phyloP scores from a whole-genome alignment of 1,284 basidiomycete species.

The Microbotryomycetes sp. region DNA sequence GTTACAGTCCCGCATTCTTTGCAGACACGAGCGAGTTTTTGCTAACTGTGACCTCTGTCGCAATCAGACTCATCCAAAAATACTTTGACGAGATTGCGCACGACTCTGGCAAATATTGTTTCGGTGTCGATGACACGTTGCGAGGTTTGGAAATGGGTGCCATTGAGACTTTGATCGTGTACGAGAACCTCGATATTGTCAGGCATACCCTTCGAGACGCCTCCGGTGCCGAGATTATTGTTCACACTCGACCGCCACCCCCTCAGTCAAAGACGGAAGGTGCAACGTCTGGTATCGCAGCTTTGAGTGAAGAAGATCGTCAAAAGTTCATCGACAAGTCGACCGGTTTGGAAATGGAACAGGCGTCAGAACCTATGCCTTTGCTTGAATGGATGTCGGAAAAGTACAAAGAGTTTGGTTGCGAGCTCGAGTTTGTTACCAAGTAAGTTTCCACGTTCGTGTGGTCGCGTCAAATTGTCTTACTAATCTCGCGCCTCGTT shows the following conservation, averaged over 20 bases:
- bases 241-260: slow-evolving; percentile 51
- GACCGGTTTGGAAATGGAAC: slow-evolving; percentile 94
- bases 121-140: slow-evolving; percentile 94
- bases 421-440: slow-evolving; percentile 58
- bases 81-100: slow-evolving; percentile 99
- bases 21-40: background rate
- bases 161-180: slow-evolving; percentile 94
- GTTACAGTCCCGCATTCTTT: too few species aligned
- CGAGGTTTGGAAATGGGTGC: slow-evolving; percentile 95
- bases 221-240: slow-evolving; percentile 75
- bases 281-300: slow-evolving; percentile 34
- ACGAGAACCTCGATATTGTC: slow-evolving; percentile 90
- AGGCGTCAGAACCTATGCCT: slow-evolving; percentile 65
- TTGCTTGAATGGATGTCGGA: slow-evolving; percentile 98
- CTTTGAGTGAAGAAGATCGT: slow-evolving; percentile 63
- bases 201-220: slow-evolving; percentile 82
- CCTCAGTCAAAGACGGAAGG: slow-evolving; percentile 42
- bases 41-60: background rate
- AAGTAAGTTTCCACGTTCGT: slow-evolving; percentile 30
- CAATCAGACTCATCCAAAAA: slow-evolving; percentile 72
- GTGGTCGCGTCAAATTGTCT: background rate
- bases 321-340: slow-evolving; percentile 93
- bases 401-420: slow-evolving; percentile 96
- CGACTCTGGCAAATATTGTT: slow-evolving; percentile 96
- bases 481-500: slow-evolving; percentile 16